These are phyloP conservation scores for Elongisporangium senticosum DNA, from an alignment of 352 stramenopile species.

Conservation along the genomic window DNA sequence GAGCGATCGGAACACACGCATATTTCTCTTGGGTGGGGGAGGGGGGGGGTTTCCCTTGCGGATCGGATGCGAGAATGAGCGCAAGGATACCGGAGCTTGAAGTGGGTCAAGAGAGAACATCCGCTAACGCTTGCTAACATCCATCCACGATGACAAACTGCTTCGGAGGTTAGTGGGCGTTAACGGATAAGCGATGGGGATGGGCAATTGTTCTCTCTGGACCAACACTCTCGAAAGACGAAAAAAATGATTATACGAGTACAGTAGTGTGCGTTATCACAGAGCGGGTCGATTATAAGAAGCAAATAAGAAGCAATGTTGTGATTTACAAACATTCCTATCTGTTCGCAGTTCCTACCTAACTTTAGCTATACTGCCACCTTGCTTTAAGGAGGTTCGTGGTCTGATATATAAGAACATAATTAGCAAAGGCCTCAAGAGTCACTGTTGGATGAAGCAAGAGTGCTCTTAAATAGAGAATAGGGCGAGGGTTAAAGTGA, in stretches of 20 bases:
- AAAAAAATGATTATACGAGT: not conserved
- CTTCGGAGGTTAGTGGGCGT: constrained; percentile 8
- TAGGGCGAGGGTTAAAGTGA: too few species aligned
- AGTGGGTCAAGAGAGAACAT: constrained; percentile 10
- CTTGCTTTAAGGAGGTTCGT: too few species aligned
- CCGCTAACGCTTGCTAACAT: constrained; percentile 7
- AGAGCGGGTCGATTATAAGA: not conserved
- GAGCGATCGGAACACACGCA: constrained; percentile 14
- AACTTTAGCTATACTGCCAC: too few species aligned
- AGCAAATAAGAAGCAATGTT: too few species aligned
- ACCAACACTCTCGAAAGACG: not conserved
- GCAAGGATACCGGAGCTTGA: constrained; percentile 6
- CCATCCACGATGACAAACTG: not conserved
- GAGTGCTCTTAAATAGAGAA: too few species aligned
- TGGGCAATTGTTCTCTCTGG: constrained; percentile 3
- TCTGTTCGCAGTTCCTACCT: too few species aligned
- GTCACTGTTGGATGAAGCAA: too few species aligned
- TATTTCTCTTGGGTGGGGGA: constrained; percentile 5
- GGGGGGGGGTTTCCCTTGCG: constrained; percentile 5
- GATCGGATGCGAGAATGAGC: constrained; percentile 6
- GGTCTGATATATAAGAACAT: too few species aligned
- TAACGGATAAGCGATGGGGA: constrained; percentile 13
- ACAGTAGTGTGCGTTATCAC: not conserved
- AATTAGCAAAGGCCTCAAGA: too few species aligned
- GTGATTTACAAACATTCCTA: too few species aligned